These are phyloP conservation scores for Exserohilum rostratum DNA, from an alignment of 2,329 filamentous ascomycete genomes.

Conservation along the genomic window DNA sequence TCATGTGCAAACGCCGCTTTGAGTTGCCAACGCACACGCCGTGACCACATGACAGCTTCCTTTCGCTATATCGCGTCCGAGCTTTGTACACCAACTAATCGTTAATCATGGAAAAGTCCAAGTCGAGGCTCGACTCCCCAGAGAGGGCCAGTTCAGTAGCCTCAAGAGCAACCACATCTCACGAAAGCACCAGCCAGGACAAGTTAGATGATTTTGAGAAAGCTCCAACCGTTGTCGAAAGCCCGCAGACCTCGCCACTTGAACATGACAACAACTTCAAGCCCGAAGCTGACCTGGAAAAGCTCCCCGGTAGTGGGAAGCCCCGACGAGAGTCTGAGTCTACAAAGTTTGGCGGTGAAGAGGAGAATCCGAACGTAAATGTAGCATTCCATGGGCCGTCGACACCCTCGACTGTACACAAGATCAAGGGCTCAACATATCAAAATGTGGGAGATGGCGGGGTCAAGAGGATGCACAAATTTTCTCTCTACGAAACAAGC, in stretches of 20 bases:
- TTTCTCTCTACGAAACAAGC: conserved; percentile 95
- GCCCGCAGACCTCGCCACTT: conserved; percentile 30
- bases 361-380: conserved; percentile 49
- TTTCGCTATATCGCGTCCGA: not conserved
- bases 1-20: conserved; percentile 2
- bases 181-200: conserved; percentile 32
- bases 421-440: conserved; percentile 48
- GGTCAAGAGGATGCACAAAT: conserved; percentile 79
- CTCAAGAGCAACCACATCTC: conserved; percentile 31
- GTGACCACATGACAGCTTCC: conserved; percentile 8
- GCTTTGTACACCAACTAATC: conserved; percentile 2
- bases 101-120: conserved; percentile 29
- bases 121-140: conserved; percentile 24
- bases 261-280: conserved; percentile 38
- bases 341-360: conserved; percentile 49
- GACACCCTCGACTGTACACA: conserved; percentile 48
- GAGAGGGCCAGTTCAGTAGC: conserved; percentile 35
- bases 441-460: conserved; percentile 52
- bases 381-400: conserved; percentile 48
- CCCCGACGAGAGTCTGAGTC: conserved; percentile 39
- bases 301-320: conserved; percentile 31
- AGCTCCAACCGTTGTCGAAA: conserved; percentile 33
- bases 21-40: not conserved
- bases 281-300: conserved; percentile 41
- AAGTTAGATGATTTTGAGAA: conserved; percentile 35